phyloP scores from a whole-genome alignment of 2,329 filamentous ascomycete genomes.

The Tolypocladium endophyticum region DNA sequence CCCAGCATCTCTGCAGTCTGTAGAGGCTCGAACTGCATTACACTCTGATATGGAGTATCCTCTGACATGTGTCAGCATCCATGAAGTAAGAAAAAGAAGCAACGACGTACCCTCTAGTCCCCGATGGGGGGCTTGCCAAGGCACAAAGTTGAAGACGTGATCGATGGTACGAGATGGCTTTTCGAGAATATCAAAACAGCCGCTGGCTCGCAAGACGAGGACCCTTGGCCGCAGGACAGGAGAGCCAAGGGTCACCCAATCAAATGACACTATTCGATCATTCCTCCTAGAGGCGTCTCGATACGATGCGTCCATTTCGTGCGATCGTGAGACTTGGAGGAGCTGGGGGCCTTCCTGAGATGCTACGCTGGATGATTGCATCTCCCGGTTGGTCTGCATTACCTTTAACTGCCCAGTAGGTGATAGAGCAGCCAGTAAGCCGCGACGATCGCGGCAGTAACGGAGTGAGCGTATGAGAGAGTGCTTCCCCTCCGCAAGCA shows the following conservation, averaged over 20 bases:
- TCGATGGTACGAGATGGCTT: constrained; percentile 47
- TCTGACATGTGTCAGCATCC: constrained; percentile 24
- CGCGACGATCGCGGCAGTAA: constrained; percentile 52
- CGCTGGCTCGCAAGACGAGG: constrained; percentile 48
- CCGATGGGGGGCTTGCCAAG: constrained; percentile 49
- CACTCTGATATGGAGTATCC: constrained; percentile 38
- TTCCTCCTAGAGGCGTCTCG: constrained; percentile 39
- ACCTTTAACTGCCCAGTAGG: constrained; percentile 54
- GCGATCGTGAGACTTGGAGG: constrained; percentile 46
- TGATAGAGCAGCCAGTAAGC: constrained; percentile 50
- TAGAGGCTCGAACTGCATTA: constrained; percentile 48
- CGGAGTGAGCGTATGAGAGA: constrained; percentile 52
- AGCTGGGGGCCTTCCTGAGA: constrained; percentile 44
- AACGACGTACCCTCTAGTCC: constrained; percentile 38
- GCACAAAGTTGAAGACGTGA: constrained; percentile 49
- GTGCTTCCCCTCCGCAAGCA: constrained; percentile 41
- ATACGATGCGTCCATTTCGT: constrained; percentile 52
- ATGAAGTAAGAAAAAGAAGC: background rate
- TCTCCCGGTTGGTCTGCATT: constrained; percentile 47
- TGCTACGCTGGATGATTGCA: constrained; percentile 23
- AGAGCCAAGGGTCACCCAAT: constrained; percentile 52
- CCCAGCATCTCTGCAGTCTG: constrained; percentile 43
- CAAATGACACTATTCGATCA: constrained; percentile 56
- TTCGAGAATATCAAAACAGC: constrained; percentile 50
- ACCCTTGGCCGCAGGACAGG: constrained; percentile 46